Evolutionary conservation across 2,329 filamentous ascomycete genomes (phyloP), one percentile per base, ranked within the genome.

Genomic region (Purpureocillium lavendulum): DNA sequence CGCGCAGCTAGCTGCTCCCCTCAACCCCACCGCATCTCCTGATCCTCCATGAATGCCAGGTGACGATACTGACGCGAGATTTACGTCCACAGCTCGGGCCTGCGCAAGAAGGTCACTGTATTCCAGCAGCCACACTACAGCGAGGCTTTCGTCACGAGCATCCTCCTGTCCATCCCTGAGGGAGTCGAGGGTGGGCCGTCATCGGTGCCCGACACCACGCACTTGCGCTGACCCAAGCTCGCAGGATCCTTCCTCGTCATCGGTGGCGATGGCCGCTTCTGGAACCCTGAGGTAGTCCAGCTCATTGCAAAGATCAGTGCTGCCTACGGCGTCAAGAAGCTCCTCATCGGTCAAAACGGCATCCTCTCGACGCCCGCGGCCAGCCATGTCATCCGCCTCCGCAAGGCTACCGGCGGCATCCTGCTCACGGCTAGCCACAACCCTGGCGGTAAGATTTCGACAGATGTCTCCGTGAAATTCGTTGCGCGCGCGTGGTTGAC

Each of bases 261-360:
- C 61, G 92, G 89, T 57, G 92, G 92, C 57, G 92, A 98, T 72
- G 92, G 92, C 46, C 85, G 92, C 49, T 98, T 81, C 77, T 97
- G 84, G 79, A 98, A 98, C 70, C 85, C 89, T 34, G 90, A 97
- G 64, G 90, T 94, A 45, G 84, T 94, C 52, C 90, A 97, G 69
- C 68, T 94, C 66, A 97, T 97, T 62, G 90, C 90, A 54, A 95
- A 95, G 75, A 97, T 98, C 57, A 83, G 88, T 62, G 85, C 87
- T 52, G 92, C 89, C 39, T 97, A 98, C 60, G 92, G 92, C 47
- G 92, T 97, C 60, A 97, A 95, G 85, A 98, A 97, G 80, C 81
- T 98, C 41, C 66, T 98, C 59, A 85, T 98, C 68, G 92, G 92
- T 45, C 89, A 96, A 66, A 75, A 95, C 65, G 92, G 92, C 62